Percentiles rank a stretch among this genome's conserved stretches.
Evolutionary conservation across 2,329 filamentous ascomycete genomes (phyloP).

Genomic region (Dendrostoma leiphaemia): DNA sequence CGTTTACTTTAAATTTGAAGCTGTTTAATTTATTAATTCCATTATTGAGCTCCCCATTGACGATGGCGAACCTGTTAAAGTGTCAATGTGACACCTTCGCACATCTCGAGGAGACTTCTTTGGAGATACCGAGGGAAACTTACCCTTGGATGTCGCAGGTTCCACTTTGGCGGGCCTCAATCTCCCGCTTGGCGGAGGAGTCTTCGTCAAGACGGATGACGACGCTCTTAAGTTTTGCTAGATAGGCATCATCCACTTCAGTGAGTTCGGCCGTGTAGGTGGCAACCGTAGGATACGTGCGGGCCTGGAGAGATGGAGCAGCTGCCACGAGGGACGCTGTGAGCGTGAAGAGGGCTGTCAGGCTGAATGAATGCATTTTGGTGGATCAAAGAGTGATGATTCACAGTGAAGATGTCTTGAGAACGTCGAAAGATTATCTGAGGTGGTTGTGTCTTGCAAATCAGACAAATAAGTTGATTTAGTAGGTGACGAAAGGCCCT

Average conservation of each 20-base stretch:
- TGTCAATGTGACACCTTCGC: neutral
- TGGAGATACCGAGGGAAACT: no score
- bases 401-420: no score
- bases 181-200: neutral
- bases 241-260: constrained; percentile 1
- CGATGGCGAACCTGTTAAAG: neutral
- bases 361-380: neutral
- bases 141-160: constrained; percentile 9
- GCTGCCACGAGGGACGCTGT: neutral
- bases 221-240: neutral
- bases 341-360: neutral
- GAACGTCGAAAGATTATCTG: no score
- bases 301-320: constrained; percentile 1
- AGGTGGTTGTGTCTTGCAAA: no score
- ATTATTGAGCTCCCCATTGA: constrained; percentile 3
- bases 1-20: no score
- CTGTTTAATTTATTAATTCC: no score
- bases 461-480: no score
- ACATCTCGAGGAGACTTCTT: neutral
- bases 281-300: constrained; percentile 8
- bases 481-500: no score
- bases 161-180: constrained; percentile 1
- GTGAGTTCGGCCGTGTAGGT: neutral
- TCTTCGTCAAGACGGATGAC: constrained; percentile 3
- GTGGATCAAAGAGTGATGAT: no score